Percentiles rank a stretch among this genome's conserved stretches.
Conservation (phyloP, 345 rosid species). For the Psidium friedrichsthalianum region DNA sequence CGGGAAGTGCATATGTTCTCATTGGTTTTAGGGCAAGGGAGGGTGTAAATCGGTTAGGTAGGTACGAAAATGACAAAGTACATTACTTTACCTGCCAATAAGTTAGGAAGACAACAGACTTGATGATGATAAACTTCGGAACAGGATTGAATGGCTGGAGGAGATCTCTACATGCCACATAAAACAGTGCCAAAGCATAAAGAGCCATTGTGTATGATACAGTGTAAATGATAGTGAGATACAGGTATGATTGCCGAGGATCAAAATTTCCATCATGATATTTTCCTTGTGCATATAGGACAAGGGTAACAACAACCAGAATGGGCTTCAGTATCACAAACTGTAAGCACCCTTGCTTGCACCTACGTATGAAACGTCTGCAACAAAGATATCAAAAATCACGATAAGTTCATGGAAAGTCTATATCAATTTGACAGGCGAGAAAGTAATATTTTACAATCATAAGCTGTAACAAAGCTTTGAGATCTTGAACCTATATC, state of each 20-base stretch:
- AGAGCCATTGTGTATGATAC: constrained; percentile 83
- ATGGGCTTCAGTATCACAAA: constrained; percentile 95
- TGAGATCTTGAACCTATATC: background rate
- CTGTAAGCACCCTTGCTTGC: constrained; percentile 98
- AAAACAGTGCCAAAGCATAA: constrained; percentile 80
- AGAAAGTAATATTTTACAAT: background rate
- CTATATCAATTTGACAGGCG: background rate
- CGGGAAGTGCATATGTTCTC: background rate
- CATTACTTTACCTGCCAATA: constrained; percentile 79
- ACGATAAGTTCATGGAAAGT: background rate
- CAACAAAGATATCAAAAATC: background rate
- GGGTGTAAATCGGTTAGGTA: background rate
- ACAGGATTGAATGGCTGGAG: constrained; percentile 99
- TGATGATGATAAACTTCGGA: constrained; percentile 88
- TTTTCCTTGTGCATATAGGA: constrained; percentile 90
- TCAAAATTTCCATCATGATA: constrained; percentile 94
- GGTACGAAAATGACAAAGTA: background rate
- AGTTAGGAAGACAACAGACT: constrained; percentile 92
- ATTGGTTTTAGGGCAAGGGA: background rate
- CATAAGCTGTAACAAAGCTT: background rate
- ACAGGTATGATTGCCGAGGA: constrained; percentile 81
- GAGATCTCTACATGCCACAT: constrained; percentile 94
- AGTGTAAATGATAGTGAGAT: constrained; percentile 86
- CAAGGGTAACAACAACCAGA: constrained; percentile 75
- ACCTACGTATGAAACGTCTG: constrained; percentile 92